These are phyloP conservation scores for Geopyxis carbonaria DNA, from an alignment of 495 filamentous ascomycete species.

Conservation along the genomic window DNA sequence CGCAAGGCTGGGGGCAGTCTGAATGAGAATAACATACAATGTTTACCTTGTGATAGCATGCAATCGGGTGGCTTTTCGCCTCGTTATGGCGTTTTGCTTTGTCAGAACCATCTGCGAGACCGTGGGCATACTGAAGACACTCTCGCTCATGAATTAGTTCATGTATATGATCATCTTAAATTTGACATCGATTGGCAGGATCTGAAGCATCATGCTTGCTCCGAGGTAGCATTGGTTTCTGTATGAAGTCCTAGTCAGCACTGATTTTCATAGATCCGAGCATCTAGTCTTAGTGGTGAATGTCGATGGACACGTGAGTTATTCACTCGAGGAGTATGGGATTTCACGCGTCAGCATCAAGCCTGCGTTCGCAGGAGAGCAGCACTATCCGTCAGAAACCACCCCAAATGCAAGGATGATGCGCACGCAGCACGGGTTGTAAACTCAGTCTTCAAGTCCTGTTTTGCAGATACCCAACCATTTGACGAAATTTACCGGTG, in stretches of 20 bases:
- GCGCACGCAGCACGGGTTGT: conserved; percentile 73
- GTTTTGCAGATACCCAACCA: conserved; percentile 80
- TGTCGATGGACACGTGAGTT: conserved; percentile 83
- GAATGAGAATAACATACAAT: conserved; percentile 57
- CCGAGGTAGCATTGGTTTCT: conserved; percentile 60
- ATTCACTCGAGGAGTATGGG: conserved; percentile 66
- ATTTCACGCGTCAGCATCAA: conserved; percentile 79
- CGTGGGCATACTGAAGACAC: conserved; percentile 75
- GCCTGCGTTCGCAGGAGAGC: conserved; percentile 75
- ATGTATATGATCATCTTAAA: conserved; percentile 83
- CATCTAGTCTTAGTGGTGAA: conserved; percentile 79
- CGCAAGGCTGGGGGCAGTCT: conserved; percentile 57
- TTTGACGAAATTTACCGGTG: conserved; percentile 96
- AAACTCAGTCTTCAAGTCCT: conserved; percentile 95
- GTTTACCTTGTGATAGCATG: conserved; percentile 50
- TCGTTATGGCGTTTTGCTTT: conserved; percentile 69
- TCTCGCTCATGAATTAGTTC: conserved; percentile 91
- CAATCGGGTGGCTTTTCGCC: conserved; percentile 70
- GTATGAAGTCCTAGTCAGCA: neutral
- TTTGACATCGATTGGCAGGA: conserved; percentile 73
- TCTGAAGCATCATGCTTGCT: conserved; percentile 78
- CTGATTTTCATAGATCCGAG: conserved; percentile 52
- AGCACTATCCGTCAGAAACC: conserved; percentile 49
- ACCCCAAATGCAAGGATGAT: conserved; percentile 70
- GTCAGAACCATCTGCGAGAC: conserved; percentile 68